A percentile compares a stretch with the other conserved stretches of the same genome.
These are phyloP conservation scores for Curvularia spicifera DNA, from an alignment of 2,329 filamentous ascomycete genomes.

Conservation along the genomic window DNA sequence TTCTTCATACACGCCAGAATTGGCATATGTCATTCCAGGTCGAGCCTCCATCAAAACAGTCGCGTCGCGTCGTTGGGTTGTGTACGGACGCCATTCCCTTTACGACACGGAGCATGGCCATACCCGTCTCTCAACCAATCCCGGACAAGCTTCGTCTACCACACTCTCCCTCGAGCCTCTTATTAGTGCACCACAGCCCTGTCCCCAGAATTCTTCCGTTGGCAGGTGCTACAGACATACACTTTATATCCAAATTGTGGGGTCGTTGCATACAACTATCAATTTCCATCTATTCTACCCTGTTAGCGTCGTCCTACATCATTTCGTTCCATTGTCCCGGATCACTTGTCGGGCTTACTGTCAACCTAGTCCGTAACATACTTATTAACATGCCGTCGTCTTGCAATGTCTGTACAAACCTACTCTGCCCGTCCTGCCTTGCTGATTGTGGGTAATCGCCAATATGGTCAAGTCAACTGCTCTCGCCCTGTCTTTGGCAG, in stretches of 20 bases:
- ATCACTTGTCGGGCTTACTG: slow-evolving; percentile 16
- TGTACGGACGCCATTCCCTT: slow-evolving; percentile 12
- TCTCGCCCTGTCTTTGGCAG: slow-evolving; percentile 31
- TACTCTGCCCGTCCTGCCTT: slow-evolving; percentile 3
- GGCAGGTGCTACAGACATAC: slow-evolving; percentile 13
- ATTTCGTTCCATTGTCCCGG: slow-evolving; percentile 21
- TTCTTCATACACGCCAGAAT: not conserved
- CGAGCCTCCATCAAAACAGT: not conserved
- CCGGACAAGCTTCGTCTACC: slow-evolving; percentile 11
- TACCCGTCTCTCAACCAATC: slow-evolving; percentile 1
- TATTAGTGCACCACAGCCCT: slow-evolving; percentile 8
- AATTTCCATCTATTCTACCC: slow-evolving; percentile 38
- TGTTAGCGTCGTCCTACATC: slow-evolving; percentile 25
- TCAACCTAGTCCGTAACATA: slow-evolving; percentile 12
- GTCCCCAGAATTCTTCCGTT: slow-evolving; percentile 30
- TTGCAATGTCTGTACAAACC: not conserved
- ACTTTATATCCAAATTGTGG: slow-evolving; percentile 26
- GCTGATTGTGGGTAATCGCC: not conserved
- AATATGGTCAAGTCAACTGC: slow-evolving; percentile 34
- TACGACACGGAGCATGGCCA: slow-evolving; percentile 16
- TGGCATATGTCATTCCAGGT: not conserved
- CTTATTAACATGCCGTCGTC: slow-evolving; percentile 19
- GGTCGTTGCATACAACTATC: slow-evolving; percentile 24
- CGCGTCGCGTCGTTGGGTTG: not conserved
- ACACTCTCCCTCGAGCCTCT: slow-evolving; percentile 1